A percentile compares a stretch with the other conserved stretches of the same genome.
Evolutionary conservation across 2,329 filamentous ascomycete species (phyloP).

Genomic region (Hymenoscyphus repandus): DNA sequence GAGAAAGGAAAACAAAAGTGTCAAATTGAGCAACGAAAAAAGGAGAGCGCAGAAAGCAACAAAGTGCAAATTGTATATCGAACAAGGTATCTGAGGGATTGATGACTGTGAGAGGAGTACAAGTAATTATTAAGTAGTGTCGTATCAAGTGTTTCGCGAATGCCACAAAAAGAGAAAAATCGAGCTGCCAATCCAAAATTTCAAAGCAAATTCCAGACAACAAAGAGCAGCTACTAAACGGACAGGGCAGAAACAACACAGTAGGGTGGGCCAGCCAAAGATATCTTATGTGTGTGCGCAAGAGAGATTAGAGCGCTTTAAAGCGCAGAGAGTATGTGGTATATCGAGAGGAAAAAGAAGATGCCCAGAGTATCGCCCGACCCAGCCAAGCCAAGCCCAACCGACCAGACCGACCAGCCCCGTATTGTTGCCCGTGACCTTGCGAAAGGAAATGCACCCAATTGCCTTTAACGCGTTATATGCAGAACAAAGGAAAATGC

Average conservation of each 20-base stretch:
- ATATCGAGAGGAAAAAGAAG: slow-evolving; percentile 18
- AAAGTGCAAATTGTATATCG: slow-evolving; percentile 41
- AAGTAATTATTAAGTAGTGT: slow-evolving; percentile 26
- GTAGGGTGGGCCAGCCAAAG: slow-evolving; percentile 31
- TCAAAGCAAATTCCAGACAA: slow-evolving; percentile 9
- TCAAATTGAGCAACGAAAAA: slow-evolving; percentile 5
- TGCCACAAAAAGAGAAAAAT: neutral
- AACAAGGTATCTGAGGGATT: slow-evolving; percentile 52
- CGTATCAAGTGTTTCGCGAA: neutral
- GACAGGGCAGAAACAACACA: slow-evolving; percentile 32
- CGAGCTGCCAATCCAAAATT: neutral
- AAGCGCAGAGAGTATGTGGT: slow-evolving; percentile 16
- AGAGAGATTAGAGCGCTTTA: slow-evolving; percentile 25
- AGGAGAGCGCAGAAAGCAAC: slow-evolving; percentile 15
- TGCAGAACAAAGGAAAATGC: slow-evolving; percentile 32
- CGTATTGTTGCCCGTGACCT: slow-evolving; percentile 43
- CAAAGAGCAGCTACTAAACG: slow-evolving; percentile 20
- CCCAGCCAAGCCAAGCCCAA: slow-evolving; percentile 3
- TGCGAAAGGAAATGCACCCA: slow-evolving; percentile 28
- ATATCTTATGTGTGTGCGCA: slow-evolving; percentile 22
- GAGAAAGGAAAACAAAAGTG: slow-evolving; percentile 1
- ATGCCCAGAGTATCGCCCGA: slow-evolving; percentile 21
- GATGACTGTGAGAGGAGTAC: slow-evolving; percentile 27
- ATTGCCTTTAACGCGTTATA: slow-evolving; percentile 24
- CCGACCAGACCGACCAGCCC: slow-evolving; percentile 30